Evolutionary conservation across 805 yeast genomes (phyloP).

Genomic region (Hanseniaspora hatyaiensis): DNA sequence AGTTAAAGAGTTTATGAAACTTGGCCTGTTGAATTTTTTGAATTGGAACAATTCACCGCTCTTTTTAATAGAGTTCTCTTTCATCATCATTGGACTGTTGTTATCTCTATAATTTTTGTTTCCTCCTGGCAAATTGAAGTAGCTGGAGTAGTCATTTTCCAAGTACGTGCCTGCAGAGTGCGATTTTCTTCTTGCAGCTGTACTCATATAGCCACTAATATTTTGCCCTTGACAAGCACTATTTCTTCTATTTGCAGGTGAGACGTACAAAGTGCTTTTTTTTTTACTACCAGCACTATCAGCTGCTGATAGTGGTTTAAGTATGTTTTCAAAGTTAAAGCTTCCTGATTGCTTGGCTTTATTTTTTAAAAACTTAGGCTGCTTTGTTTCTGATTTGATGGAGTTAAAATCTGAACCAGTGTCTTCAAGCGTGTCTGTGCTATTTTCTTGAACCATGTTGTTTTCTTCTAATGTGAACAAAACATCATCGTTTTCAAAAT

Average conservation of each 20-base stretch:
- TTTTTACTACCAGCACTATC: no score
- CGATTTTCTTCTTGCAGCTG: slow-evolving; percentile 7
- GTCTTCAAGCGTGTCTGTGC: not conserved
- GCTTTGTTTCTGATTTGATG: no score
- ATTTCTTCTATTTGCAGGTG: slow-evolving; percentile 14
- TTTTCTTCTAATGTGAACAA: slow-evolving; percentile 30
- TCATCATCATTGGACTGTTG: no score
- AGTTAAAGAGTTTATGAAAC: slow-evolving; percentile 7
- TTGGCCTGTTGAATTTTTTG: slow-evolving; percentile 13
- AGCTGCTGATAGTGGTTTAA: no score
- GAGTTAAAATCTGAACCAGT: not conserved
- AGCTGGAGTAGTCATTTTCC: no score
- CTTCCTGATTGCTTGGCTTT: no score
- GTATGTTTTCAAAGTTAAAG: no score
- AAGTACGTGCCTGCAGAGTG: slow-evolving; percentile 8
- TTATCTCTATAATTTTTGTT: no score
- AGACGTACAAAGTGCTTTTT: slow-evolving; percentile 1
- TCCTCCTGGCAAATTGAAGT: no score
- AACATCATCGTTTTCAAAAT: slow-evolving; percentile 25
- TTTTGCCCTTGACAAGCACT: not conserved
- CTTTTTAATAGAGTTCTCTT: no score
- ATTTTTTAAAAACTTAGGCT: no score
- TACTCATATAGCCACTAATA: not conserved
- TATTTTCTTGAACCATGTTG: not conserved
- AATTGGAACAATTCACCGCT: not conserved